Percentiles rank a stretch among this genome's conserved stretches.
These are phyloP conservation scores for Beverwykella pulmonaria DNA, from an alignment of 495 filamentous ascomycete species.

Conservation along the genomic window DNA sequence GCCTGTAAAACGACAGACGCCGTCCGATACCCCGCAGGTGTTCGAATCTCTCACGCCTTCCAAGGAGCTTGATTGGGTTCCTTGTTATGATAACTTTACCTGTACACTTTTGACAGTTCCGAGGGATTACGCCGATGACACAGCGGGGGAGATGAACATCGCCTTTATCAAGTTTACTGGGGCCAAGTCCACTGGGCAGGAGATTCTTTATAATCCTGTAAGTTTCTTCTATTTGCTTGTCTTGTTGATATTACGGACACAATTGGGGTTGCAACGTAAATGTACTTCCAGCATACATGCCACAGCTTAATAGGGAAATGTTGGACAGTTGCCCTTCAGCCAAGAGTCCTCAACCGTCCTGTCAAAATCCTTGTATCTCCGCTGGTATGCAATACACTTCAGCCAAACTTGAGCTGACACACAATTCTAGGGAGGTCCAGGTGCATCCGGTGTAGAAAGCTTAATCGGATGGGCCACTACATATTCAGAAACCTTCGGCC, in stretches of 20 bases:
- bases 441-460: slow-evolving; percentile 49
- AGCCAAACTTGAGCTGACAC: background rate
- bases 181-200: slow-evolving; percentile 40
- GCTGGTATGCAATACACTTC: too few species aligned
- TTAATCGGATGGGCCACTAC: slow-evolving; percentile 42
- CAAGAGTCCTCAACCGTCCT: too few species aligned
- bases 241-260: too few species aligned
- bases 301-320: too few species aligned
- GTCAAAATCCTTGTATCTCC: too few species aligned
- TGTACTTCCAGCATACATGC: too few species aligned
- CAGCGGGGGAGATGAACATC: slow-evolving; percentile 32
- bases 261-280: too few species aligned
- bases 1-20: background rate
- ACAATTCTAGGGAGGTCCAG: slow-evolving; percentile 42
- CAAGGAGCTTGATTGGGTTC: background rate
- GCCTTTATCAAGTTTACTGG: slow-evolving; percentile 38
- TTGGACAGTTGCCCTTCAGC: too few species aligned
- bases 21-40: too few species aligned
- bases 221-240: background rate
- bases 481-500: background rate
- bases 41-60: background rate
- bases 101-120: slow-evolving; percentile 41
- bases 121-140: slow-evolving; percentile 40
- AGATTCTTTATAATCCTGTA: slow-evolving; percentile 45
- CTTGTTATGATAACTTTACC: slow-evolving; percentile 22